Evolutionary conservation across 164 flowering plant genomes (phyloP).

Genomic region (Brasenia schreberi): DNA sequence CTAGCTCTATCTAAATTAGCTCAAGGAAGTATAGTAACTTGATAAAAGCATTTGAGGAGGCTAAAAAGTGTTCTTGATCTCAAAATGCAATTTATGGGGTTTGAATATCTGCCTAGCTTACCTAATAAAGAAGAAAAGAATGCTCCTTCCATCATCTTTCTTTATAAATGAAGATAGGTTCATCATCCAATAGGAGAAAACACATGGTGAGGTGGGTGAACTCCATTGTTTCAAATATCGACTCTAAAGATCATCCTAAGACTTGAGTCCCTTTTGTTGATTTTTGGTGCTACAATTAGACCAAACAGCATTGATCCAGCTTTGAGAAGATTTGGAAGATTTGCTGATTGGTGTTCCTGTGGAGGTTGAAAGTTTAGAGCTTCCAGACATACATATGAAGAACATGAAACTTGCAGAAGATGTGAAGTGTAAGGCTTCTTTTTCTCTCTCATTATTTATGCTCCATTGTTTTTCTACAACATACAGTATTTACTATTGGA

Average conservation of each 20-base stretch:
- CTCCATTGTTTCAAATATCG: constrained; percentile 1
- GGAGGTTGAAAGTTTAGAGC: constrained; percentile 10
- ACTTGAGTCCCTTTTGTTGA: constrained; percentile 10
- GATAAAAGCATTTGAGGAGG: too few species aligned
- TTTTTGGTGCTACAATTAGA: constrained; percentile 5
- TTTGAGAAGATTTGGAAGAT: constrained; percentile 7
- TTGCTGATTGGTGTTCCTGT: constrained; percentile 13
- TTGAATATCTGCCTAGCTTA: too few species aligned
- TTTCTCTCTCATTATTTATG: neutral
- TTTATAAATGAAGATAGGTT: constrained; percentile 9
- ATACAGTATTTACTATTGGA: too few species aligned
- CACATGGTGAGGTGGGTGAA: constrained; percentile 11
- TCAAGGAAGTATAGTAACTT: too few species aligned
- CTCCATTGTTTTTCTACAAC: too few species aligned
- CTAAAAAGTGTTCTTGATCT: too few species aligned
- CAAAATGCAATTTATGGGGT: too few species aligned
- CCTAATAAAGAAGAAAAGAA: too few species aligned
- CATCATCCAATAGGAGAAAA: constrained; percentile 10
- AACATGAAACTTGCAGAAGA: constrained; percentile 12
- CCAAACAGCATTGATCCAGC: constrained; percentile 6
- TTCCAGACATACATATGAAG: constrained; percentile 10
- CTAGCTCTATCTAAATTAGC: too few species aligned
- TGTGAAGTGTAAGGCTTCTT: constrained; percentile 1
- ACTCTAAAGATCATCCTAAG: constrained; percentile 10
- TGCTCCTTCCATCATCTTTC: constrained; percentile 11